Base-by-base conservation (phyloP, 1,284 basidiomycete species). In the Cryptococcus neoformans region DNA sequence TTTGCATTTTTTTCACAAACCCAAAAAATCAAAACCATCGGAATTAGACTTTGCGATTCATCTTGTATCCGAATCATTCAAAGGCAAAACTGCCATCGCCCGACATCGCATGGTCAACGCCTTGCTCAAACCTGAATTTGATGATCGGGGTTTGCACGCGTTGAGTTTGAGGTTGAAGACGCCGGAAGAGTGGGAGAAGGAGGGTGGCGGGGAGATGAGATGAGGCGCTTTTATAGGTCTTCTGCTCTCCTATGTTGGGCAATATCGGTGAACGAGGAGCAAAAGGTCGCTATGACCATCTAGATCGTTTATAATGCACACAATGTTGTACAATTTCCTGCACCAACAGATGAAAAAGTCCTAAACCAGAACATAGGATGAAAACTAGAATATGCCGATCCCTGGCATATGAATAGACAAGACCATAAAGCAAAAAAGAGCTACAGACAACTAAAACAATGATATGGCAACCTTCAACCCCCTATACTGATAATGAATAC, bases 71-170 rank as follows among this genome's bases (percentile, higher is more conserved):
- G 47, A 63, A 9, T 57, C 60, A 1, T 79, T 79, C 62, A 56
- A 59, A 6, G 70, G 69, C 42, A 69, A 75, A 59, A 64, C 73
- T 2, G 67, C 68, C 14, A 77, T 79, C 38, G 70, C 73, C 2
- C 69, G 78, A 35, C 78, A 79, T 60, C 62, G 78, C n/a, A 59
- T 77, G 44, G 75, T 79, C 49, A 79, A 79, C 60, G 54, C 54
- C 1, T 57, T 78, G 9, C 62, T 79, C 34, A 75, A 75, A 60
- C 75, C 77, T 9, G 77, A 79, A 54, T 79, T 79, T 51, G 72
- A 75, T 49, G 59, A 66, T 48, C 61, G 66, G 41, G 78, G 78
- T n/a, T 55, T 79, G 42, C 78, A 79, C 52, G 78, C 78, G 0
- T 61, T 79, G 50, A 76, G 74, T 58, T 54, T 79, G 51, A 65